Evolutionary conservation across 202 grass and related monocot species (phyloP).

Genomic region (Carex sylvatica): DNA sequence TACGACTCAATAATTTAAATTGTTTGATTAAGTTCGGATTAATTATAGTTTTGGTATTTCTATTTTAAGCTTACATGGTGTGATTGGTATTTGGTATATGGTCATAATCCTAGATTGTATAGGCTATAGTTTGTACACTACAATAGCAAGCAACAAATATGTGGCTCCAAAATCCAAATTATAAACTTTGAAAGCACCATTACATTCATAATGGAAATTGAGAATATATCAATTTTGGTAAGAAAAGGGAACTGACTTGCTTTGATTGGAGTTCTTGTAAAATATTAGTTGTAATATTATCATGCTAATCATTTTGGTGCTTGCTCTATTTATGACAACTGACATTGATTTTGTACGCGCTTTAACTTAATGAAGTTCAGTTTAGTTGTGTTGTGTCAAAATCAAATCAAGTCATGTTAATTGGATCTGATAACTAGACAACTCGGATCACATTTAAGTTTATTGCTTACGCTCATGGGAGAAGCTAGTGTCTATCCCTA

Average conservation of each 20-base stretch:
- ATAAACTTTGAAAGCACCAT: conserved; percentile 2
- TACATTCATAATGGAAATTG: not conserved
- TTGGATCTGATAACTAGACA: not conserved
- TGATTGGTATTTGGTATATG: conserved; percentile 25
- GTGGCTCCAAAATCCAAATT: not conserved
- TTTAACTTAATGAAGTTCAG: not conserved
- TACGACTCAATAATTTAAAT: not conserved
- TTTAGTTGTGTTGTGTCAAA: not conserved
- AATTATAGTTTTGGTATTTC: not conserved
- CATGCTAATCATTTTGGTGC: conserved; percentile 1
- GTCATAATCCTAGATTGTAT: conserved; percentile 19
- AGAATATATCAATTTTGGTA: conserved; percentile 19
- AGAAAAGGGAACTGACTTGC: not conserved
- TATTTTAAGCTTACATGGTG: not conserved
- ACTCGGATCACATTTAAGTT: not conserved
- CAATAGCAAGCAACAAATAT: not conserved
- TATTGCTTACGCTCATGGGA: too few species aligned
- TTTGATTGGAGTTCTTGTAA: not conserved
- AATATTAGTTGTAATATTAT: not conserved
- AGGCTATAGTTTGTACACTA: conserved; percentile 1
- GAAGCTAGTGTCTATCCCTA: too few species aligned
- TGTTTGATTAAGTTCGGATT: not conserved
- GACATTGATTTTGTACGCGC: not conserved
- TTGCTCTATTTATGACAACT: conserved; percentile 7
- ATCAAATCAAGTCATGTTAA: not conserved